Base-by-base conservation (phyloP, 345 rosid species). In the Lepidium sativum region DNA sequence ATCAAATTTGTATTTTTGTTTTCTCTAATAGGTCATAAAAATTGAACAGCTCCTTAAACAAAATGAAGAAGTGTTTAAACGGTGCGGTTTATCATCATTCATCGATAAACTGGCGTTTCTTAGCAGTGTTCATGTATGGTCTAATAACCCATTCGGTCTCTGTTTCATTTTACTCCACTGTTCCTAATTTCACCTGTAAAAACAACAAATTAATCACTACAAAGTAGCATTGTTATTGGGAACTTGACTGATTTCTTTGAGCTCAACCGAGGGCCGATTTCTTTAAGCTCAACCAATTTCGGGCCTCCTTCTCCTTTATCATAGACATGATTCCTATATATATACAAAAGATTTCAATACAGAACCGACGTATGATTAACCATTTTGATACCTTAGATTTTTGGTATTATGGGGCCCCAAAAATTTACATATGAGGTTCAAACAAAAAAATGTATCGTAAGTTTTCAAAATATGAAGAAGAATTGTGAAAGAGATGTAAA, bases 261-360 rank as follows among this genome's bases (percentile, higher is more conserved):
- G n/a, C n/a, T n/a, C n/a, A 90, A 94, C 42, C 96, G 76, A 41
- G 97, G 97, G 71, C 99, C 99, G 29, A 88, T 76, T 64, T 90
- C 97, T 77, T 81, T 82, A 51, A 94, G 91, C 73, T 84, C 96
- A 14, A 88, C 41, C 20, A 90, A 74, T 71, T 86, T 94, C 2
- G 97, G 95, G 49, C 96, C 92, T 60, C 96, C 91, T 14, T 84
- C 92, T 25, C 57, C 81, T 74, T 83, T 87, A 69, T 86, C 89
- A 60, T 81, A 86, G 17, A 84, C 70, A 79, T 88, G 97, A 78
- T 90, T 86, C 83, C 97, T 94, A 70, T 32, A 49, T 83, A 72
- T 39, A 38, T 1, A 60, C 63, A 71, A 20, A 56, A 54, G 73
- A 52, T 65, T 57, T 41, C 14, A 21, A 32, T 11, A 3, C 57